A percentile compares a stretch with the other conserved stretches of the same genome.
phyloP scores from a whole-genome alignment of 129 eudicot genomes.

The Erigeron canadensis region DNA sequence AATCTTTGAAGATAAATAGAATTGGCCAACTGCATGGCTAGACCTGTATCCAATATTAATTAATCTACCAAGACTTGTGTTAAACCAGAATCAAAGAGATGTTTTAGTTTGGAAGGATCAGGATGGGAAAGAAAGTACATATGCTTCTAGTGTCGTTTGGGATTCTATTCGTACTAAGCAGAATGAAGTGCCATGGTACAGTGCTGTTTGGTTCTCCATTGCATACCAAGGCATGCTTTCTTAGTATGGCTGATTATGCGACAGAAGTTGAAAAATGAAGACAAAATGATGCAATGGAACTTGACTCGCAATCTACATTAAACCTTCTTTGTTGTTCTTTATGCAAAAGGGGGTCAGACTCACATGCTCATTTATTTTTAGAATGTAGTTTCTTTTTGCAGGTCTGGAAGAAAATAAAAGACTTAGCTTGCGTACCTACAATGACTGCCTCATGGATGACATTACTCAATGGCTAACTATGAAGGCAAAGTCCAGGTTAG shows the following conservation, averaged over 20 bases:
- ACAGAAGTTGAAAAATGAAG: background rate
- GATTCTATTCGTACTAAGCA: background rate
- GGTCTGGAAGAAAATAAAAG: background rate
- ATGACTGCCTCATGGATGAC: no score
- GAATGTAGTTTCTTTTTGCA: background rate
- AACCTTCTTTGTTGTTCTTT: background rate
- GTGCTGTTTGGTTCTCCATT: background rate
- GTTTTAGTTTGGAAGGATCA: background rate
- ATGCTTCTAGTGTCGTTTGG: background rate
- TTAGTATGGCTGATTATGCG: background rate
- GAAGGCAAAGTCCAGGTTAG: no score
- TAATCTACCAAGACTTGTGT: no score
- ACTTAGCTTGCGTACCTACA: no score
- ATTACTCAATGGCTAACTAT: no score
- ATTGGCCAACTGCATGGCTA: no score
- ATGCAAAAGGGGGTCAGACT: background rate
- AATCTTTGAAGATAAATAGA: no score
- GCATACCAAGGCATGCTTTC: background rate
- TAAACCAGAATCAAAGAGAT: no score
- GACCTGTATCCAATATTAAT: no score
- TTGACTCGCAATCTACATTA: background rate
- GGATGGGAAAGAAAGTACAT: background rate
- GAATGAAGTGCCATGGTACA: background rate
- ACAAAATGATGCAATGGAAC: background rate
- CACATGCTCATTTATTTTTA: background rate